Base-by-base conservation (phyloP, 768 basidiomycete genomes). In the Fomitopsis pulvina region DNA sequence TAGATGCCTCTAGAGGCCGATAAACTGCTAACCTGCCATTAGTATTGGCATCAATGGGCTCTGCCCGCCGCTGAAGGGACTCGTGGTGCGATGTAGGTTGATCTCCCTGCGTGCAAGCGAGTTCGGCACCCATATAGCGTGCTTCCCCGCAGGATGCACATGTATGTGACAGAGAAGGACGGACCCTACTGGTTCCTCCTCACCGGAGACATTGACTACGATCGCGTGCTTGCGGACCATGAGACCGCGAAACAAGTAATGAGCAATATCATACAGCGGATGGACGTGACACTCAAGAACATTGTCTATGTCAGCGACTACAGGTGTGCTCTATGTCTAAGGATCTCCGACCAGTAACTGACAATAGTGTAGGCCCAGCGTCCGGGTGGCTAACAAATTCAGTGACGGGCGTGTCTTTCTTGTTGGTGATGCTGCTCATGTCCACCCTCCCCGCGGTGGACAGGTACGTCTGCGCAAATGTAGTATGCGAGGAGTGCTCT, bases 371-470 rank as follows among this genome's bases (percentile, higher is more conserved):
- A 72, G 77, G 25, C 69, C 75, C 1, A 77, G 76, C 56, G 68
- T 78, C 25, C 66, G 78, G 9, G 73, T 77, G 73, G 71, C 69
- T 0, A 56, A 76, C 38, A 66, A 58, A 20, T 72, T 78, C 53
- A 55, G 63, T 14, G 50, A 56, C 3, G 75, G 74, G 1, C 65
- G 74, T n/a, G 72, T 71, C 10, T 78, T 77, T 50, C 39, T 56
- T 4, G 70, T 61, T 21, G 78, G 78, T 57, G 77, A 79, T 52
- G 70, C 73, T 21, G 76, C 73, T 0, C 78, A 79, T 48, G 63
- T 69, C 22, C 74, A 76, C 47, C 66, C 67, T 20, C 71, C 71
- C 12, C 63, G 65, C 3, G 75, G 74, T 18, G 74, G 68, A 0
- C 34, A 37, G 34, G 34, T 37, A 18, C 5, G 34, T 16, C 5